A percentile compares a stretch with the other conserved stretches of the same genome.
Evolutionary conservation across 129 eudicot genomes (phyloP).

Genomic region (Scalesia atractyloides): DNA sequence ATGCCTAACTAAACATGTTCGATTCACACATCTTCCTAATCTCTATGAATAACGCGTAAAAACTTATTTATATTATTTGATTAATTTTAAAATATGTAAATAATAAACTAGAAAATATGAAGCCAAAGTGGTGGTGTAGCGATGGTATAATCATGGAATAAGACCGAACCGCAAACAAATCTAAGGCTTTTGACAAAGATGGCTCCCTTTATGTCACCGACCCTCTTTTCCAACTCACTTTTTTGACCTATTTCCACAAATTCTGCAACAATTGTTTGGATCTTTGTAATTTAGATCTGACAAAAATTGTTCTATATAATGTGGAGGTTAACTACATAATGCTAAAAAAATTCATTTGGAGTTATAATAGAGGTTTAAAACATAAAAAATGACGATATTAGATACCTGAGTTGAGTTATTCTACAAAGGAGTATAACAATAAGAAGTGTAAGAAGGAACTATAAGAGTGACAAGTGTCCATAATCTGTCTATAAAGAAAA

Average conservation of each 20-base stretch:
- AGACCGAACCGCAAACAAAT: constrained; percentile 27
- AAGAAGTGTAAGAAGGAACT: too few relatives aligned
- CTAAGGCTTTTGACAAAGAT: constrained; percentile 64
- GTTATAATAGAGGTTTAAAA: background rate
- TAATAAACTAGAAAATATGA: background rate
- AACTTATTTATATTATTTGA: background rate
- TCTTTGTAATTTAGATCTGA: background rate
- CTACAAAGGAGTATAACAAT: too few relatives aligned
- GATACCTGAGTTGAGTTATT: too few relatives aligned
- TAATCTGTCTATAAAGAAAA: too few relatives aligned
- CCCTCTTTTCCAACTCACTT: constrained; percentile 34
- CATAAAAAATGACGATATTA: too few relatives aligned
- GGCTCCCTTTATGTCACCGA: constrained; percentile 48
- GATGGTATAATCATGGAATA: constrained; percentile 24
- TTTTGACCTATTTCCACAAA: constrained; percentile 34
- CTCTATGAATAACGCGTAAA: background rate
- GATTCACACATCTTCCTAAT: background rate
- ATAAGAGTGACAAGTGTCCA: too few relatives aligned
- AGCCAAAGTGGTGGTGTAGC: constrained; percentile 13
- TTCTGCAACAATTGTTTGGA: constrained; percentile 14
- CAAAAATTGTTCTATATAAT: background rate
- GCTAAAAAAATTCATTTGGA: background rate
- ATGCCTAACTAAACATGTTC: background rate
- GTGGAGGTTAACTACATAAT: background rate
- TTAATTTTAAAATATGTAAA: background rate